Evolutionary conservation across 2,329 filamentous ascomycete species (phyloP).

Genomic region (Mariannaea elegans): DNA sequence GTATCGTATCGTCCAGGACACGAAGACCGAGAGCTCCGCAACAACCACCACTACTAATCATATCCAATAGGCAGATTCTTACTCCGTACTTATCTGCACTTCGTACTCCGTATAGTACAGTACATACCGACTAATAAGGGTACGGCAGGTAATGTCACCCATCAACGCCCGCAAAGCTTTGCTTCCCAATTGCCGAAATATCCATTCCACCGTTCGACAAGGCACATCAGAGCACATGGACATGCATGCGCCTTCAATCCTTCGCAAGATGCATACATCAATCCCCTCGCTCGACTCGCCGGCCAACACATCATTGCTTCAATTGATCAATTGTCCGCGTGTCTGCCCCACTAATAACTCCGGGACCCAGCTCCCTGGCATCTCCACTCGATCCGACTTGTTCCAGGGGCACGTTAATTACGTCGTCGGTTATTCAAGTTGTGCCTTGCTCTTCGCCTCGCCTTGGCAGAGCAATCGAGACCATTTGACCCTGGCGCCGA

Average conservation of each 20-base stretch:
- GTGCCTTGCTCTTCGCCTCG: slow-evolving; percentile 15
- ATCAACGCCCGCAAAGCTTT: neutral
- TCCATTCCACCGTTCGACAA: neutral
- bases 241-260: neutral
- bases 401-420: neutral
- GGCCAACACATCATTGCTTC: neutral
- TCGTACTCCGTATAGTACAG: no score
- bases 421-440: neutral
- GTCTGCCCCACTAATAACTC: slow-evolving; percentile 22
- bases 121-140: no score
- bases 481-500: slow-evolving; percentile 11
- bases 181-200: neutral
- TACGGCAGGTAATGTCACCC: neutral
- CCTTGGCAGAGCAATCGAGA: slow-evolving; percentile 5
- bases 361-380: slow-evolving; percentile 2
- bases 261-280: neutral
- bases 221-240: no score
- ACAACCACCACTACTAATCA: no score
- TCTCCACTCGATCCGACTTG: neutral
- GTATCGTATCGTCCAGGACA: no score
- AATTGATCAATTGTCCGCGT: neutral
- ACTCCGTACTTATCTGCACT: neutral
- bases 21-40: no score
- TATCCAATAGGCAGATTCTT: no score
- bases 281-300: neutral